Conservation (phyloP, 805 yeast genomes). For the Priceomyces haplophilus region DNA sequence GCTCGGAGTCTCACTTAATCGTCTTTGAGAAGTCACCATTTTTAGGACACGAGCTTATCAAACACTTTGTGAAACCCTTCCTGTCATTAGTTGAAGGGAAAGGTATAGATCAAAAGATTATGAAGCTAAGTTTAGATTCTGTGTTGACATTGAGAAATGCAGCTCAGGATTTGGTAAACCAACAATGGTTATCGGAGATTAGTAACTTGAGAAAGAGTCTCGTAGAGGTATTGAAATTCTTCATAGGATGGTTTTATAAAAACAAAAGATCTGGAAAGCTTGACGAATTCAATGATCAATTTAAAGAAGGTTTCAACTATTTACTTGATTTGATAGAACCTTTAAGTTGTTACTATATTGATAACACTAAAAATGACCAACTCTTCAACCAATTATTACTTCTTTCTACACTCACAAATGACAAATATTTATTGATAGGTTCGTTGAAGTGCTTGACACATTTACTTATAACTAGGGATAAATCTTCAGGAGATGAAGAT, state of each 20-base stretch:
- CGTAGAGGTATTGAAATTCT: constrained; percentile 42
- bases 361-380: constrained; percentile 67
- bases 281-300: constrained; percentile 25
- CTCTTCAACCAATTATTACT: constrained; percentile 56
- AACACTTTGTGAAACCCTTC: constrained; percentile 35
- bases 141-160: constrained; percentile 74
- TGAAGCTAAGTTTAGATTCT: constrained; percentile 39
- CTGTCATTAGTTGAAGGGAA: constrained; percentile 19
- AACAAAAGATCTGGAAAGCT: constrained; percentile 15
- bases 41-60: constrained; percentile 41
- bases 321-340: constrained; percentile 80
- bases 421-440: constrained; percentile 66
- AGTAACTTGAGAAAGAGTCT: constrained; percentile 45
- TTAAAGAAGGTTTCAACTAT: constrained; percentile 62
- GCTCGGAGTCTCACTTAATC: constrained; percentile 48
- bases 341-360: constrained; percentile 75
- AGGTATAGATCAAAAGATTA: constrained; percentile 15
- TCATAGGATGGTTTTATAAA: constrained; percentile 31
- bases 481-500: constrained; percentile 10
- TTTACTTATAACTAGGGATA: constrained; percentile 49
- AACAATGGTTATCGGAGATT: constrained; percentile 66
- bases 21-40: constrained; percentile 43
- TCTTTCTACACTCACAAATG: constrained; percentile 52
- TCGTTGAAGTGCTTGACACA: constrained; percentile 76
- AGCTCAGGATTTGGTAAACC: constrained; percentile 78